Percentiles rank a stretch among this genome's conserved stretches.
These are phyloP conservation scores for Setaria viridis DNA, from an alignment of 202 grass and related monocot species.

Conservation along the genomic window DNA sequence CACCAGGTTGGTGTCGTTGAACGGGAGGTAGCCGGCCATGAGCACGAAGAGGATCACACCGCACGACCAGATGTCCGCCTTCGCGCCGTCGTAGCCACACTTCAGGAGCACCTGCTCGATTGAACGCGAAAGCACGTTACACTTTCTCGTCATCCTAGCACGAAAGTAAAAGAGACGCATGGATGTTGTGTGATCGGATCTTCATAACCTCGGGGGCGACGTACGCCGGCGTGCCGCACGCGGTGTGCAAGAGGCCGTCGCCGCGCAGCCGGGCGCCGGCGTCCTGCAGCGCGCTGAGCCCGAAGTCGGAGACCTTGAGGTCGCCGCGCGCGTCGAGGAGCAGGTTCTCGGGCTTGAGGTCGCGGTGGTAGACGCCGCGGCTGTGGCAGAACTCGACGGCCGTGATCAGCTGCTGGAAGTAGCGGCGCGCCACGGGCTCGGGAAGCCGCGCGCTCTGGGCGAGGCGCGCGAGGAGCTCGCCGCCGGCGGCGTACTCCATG, in stretches of 20 bases:
- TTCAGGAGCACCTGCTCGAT: conserved; percentile 47
- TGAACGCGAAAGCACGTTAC: not conserved
- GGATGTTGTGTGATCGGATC: too few relatives aligned
- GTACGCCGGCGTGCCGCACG: conserved; percentile 67
- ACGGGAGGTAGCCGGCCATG: conserved; percentile 53
- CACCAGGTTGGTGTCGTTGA: conserved; percentile 50
- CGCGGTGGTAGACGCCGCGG: conserved; percentile 68
- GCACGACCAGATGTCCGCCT: conserved; percentile 68
- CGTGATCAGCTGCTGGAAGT: conserved; percentile 63
- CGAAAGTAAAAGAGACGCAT: too few relatives aligned
- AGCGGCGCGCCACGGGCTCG: conserved; percentile 54
- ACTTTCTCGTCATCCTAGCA: not conserved
- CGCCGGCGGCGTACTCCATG: conserved; percentile 64
- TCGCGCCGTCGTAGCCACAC: conserved; percentile 57
- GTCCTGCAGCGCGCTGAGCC: conserved; percentile 53
- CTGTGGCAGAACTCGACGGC: conserved; percentile 67
- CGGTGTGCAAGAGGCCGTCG: conserved; percentile 59
- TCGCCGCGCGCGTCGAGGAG: conserved; percentile 63
- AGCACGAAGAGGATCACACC: conserved; percentile 66
- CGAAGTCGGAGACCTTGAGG: conserved; percentile 69
- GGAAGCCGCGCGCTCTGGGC: conserved; percentile 43
- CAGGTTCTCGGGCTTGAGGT: conserved; percentile 77
- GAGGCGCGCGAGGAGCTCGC: conserved; percentile 56
- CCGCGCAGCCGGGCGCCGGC: conserved; percentile 17
- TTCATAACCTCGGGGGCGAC: conserved; percentile 56